Base-by-base conservation (phyloP, 2,329 filamentous ascomycete species). In the Fusarium sp. region DNA sequence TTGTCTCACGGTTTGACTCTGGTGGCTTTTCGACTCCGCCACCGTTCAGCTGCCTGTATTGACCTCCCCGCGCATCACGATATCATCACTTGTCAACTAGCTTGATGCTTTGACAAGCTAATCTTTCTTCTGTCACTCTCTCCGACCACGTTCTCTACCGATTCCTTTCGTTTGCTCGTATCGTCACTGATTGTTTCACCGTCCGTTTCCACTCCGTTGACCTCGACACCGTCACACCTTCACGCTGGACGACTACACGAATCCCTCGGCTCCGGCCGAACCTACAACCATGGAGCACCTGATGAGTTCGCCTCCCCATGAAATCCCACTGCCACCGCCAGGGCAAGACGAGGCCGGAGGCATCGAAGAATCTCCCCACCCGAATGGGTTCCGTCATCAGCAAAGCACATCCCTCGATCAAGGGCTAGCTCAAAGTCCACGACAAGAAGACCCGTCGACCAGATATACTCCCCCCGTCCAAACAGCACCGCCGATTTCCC, bases 371-470 rank as follows among this genome's bases (percentile, higher is more conserved):
- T 83, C 85, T 42, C 83, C 84, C 41, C 82, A 85, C n/a, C 71
- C 77, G 78, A 83, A 79, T 64, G 82, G 81, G 71, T 79, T 79
- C 67, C 82, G 81, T 56, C 85, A 87, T 68, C 80, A 82, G 39
- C 84, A 86, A 73, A 85, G 83, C 73, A 85, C 85, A 69, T 86
- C 87, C 12, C 78, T 88, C 72, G 87, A 90, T 74, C 85, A 88
- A 64, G 83, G 82, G 47, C 78, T 87, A 51, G 73, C 82, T 73
- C 78, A 78, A 73, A 80, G 79, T 75, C 83, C 84, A 24, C 80
- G 79, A 44, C 79, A 81, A 54, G 84, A 85, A 51, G 83, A 88
- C 48, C 81, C 83, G 36, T 82, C 81, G 20, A 78, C 76, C 61
- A 75, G 83, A 62, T 87, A 86, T 78, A 87, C 86, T 24, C 85